Percentiles rank a stretch among this genome's conserved stretches.
phyloP scores from a whole-genome alignment of 2,329 filamentous ascomycete species.

The Ceratocystiopsis sp. region DNA sequence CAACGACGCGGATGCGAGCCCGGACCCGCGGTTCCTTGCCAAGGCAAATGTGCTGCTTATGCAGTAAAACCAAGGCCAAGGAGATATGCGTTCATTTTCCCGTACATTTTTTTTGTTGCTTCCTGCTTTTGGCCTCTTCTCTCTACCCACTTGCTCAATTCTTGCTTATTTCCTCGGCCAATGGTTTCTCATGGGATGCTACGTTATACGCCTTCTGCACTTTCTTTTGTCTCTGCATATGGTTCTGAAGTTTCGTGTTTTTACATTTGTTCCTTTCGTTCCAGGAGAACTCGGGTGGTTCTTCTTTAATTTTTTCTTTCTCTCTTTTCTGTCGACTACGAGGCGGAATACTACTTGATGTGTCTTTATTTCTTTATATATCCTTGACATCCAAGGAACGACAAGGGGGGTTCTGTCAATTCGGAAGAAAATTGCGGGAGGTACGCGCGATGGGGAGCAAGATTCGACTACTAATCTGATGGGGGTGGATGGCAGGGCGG shows the following conservation, averaged over 20 bases:
- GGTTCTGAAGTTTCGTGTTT: no score
- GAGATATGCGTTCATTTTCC: not conserved
- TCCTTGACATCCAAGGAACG: no score
- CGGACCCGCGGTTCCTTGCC: slow-evolving; percentile 26
- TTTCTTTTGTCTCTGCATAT: not conserved
- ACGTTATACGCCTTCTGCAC: no score
- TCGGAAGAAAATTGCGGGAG: no score
- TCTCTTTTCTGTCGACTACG: not conserved
- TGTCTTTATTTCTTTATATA: not conserved
- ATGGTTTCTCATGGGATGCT: not conserved
- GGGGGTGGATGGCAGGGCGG: no score
- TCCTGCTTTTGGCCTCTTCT: not conserved
- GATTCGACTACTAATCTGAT: no score
- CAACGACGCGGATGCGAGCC: slow-evolving; percentile 29
- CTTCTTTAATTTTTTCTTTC: not conserved
- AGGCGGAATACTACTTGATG: no score
- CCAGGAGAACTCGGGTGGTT: not conserved
- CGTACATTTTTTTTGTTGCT: not conserved
- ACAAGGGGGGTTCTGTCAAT: no score
- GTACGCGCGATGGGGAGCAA: no score
- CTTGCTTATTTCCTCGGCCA: not conserved
- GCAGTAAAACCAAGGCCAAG: slow-evolving; percentile 9
- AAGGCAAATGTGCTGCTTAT: slow-evolving; percentile 32
- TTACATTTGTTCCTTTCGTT: no score
- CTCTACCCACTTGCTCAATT: no score